Percentiles rank a stretch among this genome's conserved stretches.
phyloP scores from a whole-genome alignment of 768 basidiomycete genomes.

The Lepiota brunneoincarnata region DNA sequence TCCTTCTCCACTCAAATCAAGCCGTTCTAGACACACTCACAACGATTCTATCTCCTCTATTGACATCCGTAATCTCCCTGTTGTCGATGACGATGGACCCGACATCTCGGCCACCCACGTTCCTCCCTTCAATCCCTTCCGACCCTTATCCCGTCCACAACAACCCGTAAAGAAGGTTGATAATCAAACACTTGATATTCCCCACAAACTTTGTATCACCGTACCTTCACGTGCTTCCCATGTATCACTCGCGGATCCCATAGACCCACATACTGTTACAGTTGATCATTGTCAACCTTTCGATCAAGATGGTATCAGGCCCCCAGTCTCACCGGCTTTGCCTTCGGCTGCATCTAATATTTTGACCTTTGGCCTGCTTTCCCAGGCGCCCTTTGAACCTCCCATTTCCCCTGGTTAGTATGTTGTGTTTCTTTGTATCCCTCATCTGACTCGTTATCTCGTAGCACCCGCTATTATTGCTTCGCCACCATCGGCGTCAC shows the following conservation, averaged over 20 bases:
- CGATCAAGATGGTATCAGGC: slow-evolving; percentile 12
- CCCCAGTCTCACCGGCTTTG: neutral
- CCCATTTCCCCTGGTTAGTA: no score
- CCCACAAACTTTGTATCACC: slow-evolving; percentile 6
- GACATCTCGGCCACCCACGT: neutral
- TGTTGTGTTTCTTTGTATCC: neutral
- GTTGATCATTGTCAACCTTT: neutral
- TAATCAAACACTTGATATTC: slow-evolving; percentile 7
- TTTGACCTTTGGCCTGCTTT: neutral
- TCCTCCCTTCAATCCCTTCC: slow-evolving; percentile 6
- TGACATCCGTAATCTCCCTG: slow-evolving; percentile 30
- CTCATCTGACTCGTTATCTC: no score
- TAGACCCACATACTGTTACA: slow-evolving; percentile 21
- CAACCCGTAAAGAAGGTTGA: slow-evolving; percentile 14
- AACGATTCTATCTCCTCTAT: slow-evolving; percentile 37
- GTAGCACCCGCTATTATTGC: no score
- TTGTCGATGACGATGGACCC: slow-evolving; percentile 13
- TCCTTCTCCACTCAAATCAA: slow-evolving; percentile 10
- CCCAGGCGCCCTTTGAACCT: no score
- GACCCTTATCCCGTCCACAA: neutral
- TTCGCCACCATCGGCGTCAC: neutral
- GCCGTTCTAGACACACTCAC: slow-evolving; percentile 16
- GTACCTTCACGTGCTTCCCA: slow-evolving; percentile 14
- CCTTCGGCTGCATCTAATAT: neutral
- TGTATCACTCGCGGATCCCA: slow-evolving; percentile 26